A percentile compares a stretch with the other conserved stretches of the same genome.
Evolutionary conservation across 1,139 yeast species (phyloP).

Genomic region (Diutina siamensis): DNA sequence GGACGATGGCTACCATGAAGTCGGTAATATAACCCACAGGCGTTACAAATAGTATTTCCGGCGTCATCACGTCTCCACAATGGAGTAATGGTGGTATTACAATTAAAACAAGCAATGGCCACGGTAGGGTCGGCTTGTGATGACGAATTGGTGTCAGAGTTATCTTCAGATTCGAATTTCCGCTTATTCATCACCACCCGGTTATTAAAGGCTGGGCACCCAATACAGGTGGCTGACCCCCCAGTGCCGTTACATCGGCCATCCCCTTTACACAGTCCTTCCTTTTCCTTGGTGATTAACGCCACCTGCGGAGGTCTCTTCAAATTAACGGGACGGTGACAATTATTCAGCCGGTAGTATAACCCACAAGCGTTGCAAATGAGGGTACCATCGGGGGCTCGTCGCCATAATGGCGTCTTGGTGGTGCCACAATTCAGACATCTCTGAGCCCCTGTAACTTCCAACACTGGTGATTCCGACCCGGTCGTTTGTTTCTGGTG

Average conservation of each 20-base stretch:
- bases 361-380: constrained; percentile 69
- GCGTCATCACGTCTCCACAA: constrained; percentile 76
- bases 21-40: constrained; percentile 73
- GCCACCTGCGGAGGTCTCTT: constrained; percentile 53
- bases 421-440: constrained; percentile 63
- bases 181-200: constrained; percentile 32
- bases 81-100: constrained; percentile 78
- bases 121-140: constrained; percentile 24
- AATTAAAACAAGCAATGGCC: constrained; percentile 70
- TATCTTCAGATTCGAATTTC: constrained; percentile 10
- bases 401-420: constrained; percentile 57
- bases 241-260: constrained; percentile 86
- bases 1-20: constrained; percentile 77
- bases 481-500: too few relatives aligned
- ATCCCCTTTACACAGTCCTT: constrained; percentile 72
- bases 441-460: constrained; percentile 27
- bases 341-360: constrained; percentile 40
- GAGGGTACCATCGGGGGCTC: constrained; percentile 55
- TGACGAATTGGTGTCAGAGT: constrained; percentile 8
- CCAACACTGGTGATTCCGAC: too few relatives aligned
- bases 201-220: constrained; percentile 76
- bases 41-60: constrained; percentile 79
- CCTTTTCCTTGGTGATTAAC: constrained; percentile 25
- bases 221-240: constrained; percentile 67
- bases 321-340: constrained; percentile 47